Evolutionary conservation across 495 filamentous ascomycete genomes (phyloP).

Genomic region (Aspergillus ellipticus): DNA sequence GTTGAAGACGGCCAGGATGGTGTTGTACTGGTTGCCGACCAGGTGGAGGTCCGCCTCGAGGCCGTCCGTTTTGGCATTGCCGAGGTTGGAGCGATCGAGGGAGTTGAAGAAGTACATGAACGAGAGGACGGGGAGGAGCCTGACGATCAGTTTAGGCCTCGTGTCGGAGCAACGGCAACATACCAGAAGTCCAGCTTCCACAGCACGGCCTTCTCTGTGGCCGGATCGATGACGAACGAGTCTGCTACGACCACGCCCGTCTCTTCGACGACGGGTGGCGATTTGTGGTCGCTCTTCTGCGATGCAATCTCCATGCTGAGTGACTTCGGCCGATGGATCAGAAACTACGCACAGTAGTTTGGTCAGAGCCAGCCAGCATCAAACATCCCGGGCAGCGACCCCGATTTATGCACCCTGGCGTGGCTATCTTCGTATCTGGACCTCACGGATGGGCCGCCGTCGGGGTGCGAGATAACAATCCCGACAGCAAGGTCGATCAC

Average conservation of each 20-base stretch:
- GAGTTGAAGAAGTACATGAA: slow-evolving; percentile 54
- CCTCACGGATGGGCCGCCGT: too few relatives aligned
- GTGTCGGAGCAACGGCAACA: neutral
- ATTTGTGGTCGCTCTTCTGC: neutral
- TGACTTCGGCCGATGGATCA: too few relatives aligned
- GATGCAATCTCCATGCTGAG: neutral
- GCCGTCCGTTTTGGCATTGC: slow-evolving; percentile 60
- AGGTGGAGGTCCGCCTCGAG: slow-evolving; percentile 45
- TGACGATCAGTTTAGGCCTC: neutral
- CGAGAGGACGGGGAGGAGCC: slow-evolving; percentile 32
- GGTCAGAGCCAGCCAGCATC: too few relatives aligned
- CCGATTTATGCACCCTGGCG: too few relatives aligned
- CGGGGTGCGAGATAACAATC: too few relatives aligned
- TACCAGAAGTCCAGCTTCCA: slow-evolving; percentile 10
- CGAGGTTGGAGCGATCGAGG: slow-evolving; percentile 55
- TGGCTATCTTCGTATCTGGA: too few relatives aligned
- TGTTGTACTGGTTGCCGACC: slow-evolving; percentile 55
- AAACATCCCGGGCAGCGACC: too few relatives aligned
- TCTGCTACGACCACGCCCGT: neutral
- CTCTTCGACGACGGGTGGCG: neutral
- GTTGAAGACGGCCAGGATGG: slow-evolving; percentile 60
- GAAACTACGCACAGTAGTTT: too few relatives aligned
- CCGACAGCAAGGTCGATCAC: too few relatives aligned
- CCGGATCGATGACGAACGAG: neutral
- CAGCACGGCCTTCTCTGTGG: slow-evolving; percentile 1